Conservation (phyloP, 1,284 basidiomycete genomes). For the Trichosporon coremiiforme region DNA sequence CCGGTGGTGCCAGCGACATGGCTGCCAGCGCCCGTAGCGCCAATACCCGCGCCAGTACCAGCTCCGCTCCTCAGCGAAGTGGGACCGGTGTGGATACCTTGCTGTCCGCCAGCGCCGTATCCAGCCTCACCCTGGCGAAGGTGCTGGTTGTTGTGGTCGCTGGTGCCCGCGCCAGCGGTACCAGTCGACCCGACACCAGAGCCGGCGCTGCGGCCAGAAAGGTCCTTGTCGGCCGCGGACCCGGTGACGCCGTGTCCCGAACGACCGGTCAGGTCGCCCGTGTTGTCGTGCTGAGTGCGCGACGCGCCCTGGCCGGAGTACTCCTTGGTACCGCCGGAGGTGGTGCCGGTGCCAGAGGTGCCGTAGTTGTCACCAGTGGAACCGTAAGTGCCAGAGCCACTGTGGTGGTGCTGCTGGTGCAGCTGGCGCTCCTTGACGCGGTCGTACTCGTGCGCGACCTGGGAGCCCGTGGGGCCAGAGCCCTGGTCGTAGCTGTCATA, state of each 20-base stretch:
- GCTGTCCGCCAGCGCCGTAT: neutral
- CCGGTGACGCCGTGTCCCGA: neutral
- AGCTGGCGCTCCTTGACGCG: neutral
- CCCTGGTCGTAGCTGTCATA: conserved; percentile 1
- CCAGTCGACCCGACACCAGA: neutral
- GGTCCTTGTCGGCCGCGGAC: conserved; percentile 7
- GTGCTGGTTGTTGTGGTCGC: neutral
- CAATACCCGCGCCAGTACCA: neutral
- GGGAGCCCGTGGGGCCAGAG: neutral
- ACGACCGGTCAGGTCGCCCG: conserved; percentile 12
- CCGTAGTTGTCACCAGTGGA: neutral
- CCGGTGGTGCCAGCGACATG: neutral
- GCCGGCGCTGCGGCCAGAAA: conserved; percentile 2
- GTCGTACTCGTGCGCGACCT: neutral
- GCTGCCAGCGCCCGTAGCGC: neutral
- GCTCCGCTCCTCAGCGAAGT: conserved; percentile 3
- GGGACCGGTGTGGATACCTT: conserved; percentile 5
- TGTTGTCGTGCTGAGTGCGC: conserved; percentile 14
- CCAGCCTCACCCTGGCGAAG: conserved; percentile 9
- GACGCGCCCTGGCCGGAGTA: conserved; percentile 4
- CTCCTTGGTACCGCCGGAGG: conserved; percentile 2
- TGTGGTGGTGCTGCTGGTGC: neutral
- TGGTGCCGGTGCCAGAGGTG: neutral
- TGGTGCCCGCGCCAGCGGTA: neutral
- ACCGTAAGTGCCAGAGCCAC: neutral